phyloP scores from a whole-genome alignment of 192 early-diverging fungal genomes.

The Podochytrium sp. region DNA sequence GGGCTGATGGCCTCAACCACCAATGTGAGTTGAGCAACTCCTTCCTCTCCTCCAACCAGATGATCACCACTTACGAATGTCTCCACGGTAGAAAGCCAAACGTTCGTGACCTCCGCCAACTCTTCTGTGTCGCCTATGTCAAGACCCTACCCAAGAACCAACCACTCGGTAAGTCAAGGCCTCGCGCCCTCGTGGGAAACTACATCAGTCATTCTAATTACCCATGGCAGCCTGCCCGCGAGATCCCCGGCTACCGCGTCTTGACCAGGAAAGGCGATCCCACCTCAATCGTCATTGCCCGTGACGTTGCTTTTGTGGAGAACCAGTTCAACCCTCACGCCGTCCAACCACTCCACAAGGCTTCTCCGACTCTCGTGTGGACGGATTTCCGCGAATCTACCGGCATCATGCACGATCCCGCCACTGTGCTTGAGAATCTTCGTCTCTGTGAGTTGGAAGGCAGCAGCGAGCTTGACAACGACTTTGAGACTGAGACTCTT shows the following conservation, averaged over 20 bases:
- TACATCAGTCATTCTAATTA: slow-evolving; percentile 5
- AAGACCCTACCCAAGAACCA: background rate
- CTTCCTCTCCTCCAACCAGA: background rate
- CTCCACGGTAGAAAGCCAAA: background rate
- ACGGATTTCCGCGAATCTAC: background rate
- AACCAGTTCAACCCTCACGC: background rate
- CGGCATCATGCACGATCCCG: background rate
- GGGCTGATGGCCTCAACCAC: background rate
- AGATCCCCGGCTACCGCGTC: background rate
- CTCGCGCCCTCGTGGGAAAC: background rate
- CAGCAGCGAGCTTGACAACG: background rate
- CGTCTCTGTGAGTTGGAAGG: background rate
- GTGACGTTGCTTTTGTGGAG: background rate
- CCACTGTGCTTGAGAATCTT: background rate
- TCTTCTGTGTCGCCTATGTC: background rate
- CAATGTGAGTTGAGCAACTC: slow-evolving; percentile 1
- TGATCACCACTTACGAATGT: background rate
- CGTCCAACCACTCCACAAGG: background rate
- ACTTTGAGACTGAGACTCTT: background rate
- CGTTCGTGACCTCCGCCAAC: background rate
- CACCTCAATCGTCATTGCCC: background rate
- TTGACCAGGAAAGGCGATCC: background rate
- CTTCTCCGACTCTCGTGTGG: background rate
- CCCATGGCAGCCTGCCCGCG: background rate
- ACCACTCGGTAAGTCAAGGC: background rate